Base-by-base conservation (phyloP, 1,284 basidiomycete genomes). In the Cryptococcus amylolentus region DNA sequence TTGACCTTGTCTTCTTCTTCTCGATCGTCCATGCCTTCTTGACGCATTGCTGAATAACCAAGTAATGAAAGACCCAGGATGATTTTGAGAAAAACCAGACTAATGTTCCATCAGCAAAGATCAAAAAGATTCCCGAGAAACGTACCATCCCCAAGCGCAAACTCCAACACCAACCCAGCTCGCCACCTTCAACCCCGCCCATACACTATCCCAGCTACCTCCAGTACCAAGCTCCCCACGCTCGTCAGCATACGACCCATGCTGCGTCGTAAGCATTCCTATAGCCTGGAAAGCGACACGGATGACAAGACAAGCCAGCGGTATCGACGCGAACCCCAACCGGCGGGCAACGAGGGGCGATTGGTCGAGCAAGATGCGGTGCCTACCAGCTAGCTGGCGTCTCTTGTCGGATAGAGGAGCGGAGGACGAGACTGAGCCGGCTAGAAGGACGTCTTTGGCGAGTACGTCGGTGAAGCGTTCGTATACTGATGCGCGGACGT, bases 381-480 rank as follows among this genome's bases (percentile, higher is more conserved):
- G 72, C 18, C 61, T 54, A 3, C 63, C 57, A n/a, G 47, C 55
- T 40, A 18, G 16, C 49, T 28, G 45, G 45, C 23, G 27, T 23
- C 45, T 16, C 10, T 18, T 16, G 7, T 23, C 8, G 45, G 41
- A 42, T 13, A 23, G 23, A 42, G 41, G n/a, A 13, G 63, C 44
- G 3, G 68, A 67, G 12, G 41, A 42, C 12, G 41, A 18, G 9
- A 63, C 42, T 3, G 68, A 67, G 55, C 88, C 91, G 41, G 86
- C 90, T 52, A 88, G 88, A 1, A 94, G 83, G 12, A 98, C 83
- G 73, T 99, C 96, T 44, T 91, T 87, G 68, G 95, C 98, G 0
- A 99, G 83, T 0, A 99, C 91, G 69, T 99, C 96, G 12, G 88
- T 91, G 77, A 93, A 99, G 12, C 96, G 84, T 59, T 93, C 93